Percentiles rank a stretch among this genome's conserved stretches.
These are phyloP conservation scores for Peronospora farinosa DNA, from an alignment of 352 stramenopile genomes.

Conservation along the genomic window DNA sequence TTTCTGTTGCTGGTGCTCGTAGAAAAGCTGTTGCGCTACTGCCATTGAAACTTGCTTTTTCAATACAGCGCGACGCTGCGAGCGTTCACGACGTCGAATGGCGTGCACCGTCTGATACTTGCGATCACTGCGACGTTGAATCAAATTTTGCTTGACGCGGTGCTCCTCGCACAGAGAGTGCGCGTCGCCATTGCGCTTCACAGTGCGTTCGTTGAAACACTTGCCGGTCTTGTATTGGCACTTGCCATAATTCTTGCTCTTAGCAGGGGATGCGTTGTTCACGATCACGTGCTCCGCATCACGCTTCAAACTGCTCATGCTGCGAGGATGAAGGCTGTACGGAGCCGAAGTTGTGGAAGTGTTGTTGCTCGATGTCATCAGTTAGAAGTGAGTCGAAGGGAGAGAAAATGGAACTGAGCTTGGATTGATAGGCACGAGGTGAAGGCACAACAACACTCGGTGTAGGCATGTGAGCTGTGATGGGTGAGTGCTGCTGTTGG, in stretches of 20 bases:
- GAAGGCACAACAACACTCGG: background rate
- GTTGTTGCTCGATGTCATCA: slow-evolving; percentile 26
- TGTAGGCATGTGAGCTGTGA: background rate
- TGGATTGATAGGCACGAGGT: background rate
- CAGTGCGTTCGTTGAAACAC: slow-evolving; percentile 80
- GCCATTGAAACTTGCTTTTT: slow-evolving; percentile 79
- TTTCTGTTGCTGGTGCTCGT: slow-evolving; percentile 78
- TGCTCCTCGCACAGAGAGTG: slow-evolving; percentile 56
- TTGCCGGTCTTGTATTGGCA: slow-evolving; percentile 88
- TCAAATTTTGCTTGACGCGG: slow-evolving; percentile 81
- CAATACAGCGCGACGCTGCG: slow-evolving; percentile 65
- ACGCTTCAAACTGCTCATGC: slow-evolving; percentile 4
- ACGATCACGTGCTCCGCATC: slow-evolving; percentile 2
- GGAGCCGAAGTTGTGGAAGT: slow-evolving; percentile 1
- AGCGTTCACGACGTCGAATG: slow-evolving; percentile 15
- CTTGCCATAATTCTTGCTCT: slow-evolving; percentile 61
- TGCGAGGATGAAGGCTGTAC: slow-evolving; percentile 6
- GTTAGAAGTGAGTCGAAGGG: slow-evolving; percentile 23
- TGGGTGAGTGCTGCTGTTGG: slow-evolving; percentile 14
- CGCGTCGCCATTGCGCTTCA: slow-evolving; percentile 67
- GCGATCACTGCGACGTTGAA: slow-evolving; percentile 77
- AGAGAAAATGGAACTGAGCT: slow-evolving; percentile 3
- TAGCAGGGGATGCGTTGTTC: slow-evolving; percentile 7
- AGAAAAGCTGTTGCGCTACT: slow-evolving; percentile 41
- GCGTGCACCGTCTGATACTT: slow-evolving; percentile 79